phyloP scores from a whole-genome alignment of 139 green algal species.

The Haematococcus lacustris region DNA sequence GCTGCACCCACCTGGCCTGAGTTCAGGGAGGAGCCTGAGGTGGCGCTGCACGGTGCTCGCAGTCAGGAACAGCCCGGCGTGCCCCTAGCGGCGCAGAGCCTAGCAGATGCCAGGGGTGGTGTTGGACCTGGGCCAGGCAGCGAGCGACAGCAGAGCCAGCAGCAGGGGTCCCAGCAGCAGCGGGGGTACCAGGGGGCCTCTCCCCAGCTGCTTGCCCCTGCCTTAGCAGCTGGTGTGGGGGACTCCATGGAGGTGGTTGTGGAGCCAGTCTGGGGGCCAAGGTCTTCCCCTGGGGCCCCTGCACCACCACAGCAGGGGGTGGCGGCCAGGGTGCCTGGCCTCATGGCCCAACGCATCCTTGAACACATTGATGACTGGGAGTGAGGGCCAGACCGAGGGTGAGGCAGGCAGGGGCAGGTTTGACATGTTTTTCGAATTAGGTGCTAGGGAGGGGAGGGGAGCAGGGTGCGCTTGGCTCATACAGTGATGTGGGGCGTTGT shows the following conservation, averaged over 20 bases:
- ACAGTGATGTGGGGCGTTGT: too few species aligned
- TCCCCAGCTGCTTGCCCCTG: background rate
- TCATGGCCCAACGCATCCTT: background rate
- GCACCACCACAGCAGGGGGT: background rate
- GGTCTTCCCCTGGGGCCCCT: background rate
- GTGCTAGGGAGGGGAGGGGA: too few species aligned
- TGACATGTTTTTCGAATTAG: too few species aligned
- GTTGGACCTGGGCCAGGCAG: background rate
- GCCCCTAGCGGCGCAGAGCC: background rate
- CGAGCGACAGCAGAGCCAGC: background rate
- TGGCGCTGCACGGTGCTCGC: background rate
- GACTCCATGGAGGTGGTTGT: background rate
- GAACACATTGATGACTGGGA: conserved; percentile 6
- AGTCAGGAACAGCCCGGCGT: background rate
- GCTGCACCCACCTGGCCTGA: background rate
- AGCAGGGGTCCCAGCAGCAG: background rate
- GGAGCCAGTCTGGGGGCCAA: background rate
- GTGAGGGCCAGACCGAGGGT: background rate
- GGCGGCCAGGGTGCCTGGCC: background rate
- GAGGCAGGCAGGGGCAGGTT: too few species aligned
- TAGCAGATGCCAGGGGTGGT: background rate
- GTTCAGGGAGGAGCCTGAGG: background rate
- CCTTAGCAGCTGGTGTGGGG: background rate
- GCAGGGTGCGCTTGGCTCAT: too few species aligned
- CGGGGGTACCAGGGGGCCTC: background rate